These are phyloP conservation scores for Boletus edulis DNA, from an alignment of 768 basidiomycete genomes.

Conservation along the genomic window DNA sequence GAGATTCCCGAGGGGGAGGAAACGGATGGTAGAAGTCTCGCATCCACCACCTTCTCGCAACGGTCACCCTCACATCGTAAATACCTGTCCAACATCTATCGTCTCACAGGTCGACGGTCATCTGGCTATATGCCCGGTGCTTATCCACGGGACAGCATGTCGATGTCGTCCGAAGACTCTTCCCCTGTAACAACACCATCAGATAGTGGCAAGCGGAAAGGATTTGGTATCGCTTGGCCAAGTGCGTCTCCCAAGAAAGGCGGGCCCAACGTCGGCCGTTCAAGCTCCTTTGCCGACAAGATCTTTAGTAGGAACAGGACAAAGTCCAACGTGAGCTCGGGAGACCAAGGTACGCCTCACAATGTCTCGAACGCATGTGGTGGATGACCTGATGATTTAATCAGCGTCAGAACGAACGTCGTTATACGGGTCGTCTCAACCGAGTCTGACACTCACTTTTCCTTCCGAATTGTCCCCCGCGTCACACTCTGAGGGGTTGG, in stretches of 20 bases:
- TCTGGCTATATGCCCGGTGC: constrained; percentile 39
- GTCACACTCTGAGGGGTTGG: constrained; percentile 11
- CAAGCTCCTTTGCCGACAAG: constrained; percentile 60
- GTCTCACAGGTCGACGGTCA: constrained; percentile 40
- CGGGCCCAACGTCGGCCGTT: constrained; percentile 39
- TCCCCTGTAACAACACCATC: constrained; percentile 59
- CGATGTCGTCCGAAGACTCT: constrained; percentile 69
- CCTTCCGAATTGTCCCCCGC: constrained; percentile 19
- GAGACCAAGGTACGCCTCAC: constrained; percentile 40
- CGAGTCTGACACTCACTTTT: constrained; percentile 20
- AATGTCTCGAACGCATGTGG: neutral
- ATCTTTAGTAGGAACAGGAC: constrained; percentile 55
- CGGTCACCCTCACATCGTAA: constrained; percentile 47
- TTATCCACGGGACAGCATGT: constrained; percentile 57
- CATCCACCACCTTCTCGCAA: constrained; percentile 44
- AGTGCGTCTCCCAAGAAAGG: constrained; percentile 53
- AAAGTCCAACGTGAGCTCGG: constrained; percentile 49
- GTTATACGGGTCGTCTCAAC: constrained; percentile 26
- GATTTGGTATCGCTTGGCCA: constrained; percentile 45
- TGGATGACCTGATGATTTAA: neutral
- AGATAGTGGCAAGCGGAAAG: constrained; percentile 35
- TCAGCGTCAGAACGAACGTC: constrained; percentile 25
- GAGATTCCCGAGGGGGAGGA: constrained; percentile 27
- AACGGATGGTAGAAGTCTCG: constrained; percentile 30
- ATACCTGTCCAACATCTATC: constrained; percentile 49